Percentiles rank a stretch among this genome's conserved stretches.
These are phyloP conservation scores for Pythium diclinum DNA, from an alignment of 352 stramenopile species.

Conservation along the genomic window DNA sequence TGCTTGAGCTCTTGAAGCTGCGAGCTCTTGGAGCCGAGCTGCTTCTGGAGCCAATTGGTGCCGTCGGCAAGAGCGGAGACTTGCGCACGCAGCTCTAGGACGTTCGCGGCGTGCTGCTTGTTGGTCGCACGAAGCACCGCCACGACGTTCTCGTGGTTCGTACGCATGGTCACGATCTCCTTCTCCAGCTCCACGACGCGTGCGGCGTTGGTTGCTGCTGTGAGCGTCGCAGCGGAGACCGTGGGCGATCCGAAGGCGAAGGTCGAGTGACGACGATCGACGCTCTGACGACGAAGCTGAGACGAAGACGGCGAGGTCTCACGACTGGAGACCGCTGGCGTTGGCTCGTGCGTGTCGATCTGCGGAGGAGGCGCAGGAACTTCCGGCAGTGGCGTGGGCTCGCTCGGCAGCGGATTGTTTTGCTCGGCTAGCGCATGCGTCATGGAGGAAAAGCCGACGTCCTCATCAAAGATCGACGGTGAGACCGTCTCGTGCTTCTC, in stretches of 20 bases:
- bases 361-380: slow-evolving; percentile 14
- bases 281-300: slow-evolving; percentile 4
- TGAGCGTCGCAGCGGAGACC: slow-evolving; percentile 18
- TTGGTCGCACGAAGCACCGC: slow-evolving; percentile 64
- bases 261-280: slow-evolving; percentile 25
- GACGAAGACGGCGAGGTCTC: slow-evolving; percentile 14
- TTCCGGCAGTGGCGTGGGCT: background rate
- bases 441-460: slow-evolving; percentile 19
- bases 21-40: slow-evolving; percentile 53
- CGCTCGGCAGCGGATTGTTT: slow-evolving; percentile 10
- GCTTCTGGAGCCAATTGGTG: slow-evolving; percentile 59
- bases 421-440: slow-evolving; percentile 20
- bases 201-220: slow-evolving; percentile 11
- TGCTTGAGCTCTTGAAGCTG: slow-evolving; percentile 51
- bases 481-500: background rate
- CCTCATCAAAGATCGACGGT: slow-evolving; percentile 26
- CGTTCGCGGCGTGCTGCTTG: slow-evolving; percentile 62
- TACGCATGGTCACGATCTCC: slow-evolving; percentile 60
- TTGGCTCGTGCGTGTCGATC: slow-evolving; percentile 16
- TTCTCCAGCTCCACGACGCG: slow-evolving; percentile 54
- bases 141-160: slow-evolving; percentile 70
- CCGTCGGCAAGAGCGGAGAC: slow-evolving; percentile 56
- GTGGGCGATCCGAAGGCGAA: slow-evolving; percentile 23
- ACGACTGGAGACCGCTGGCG: background rate
- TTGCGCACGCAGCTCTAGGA: slow-evolving; percentile 61